Percentiles rank a stretch among this genome's conserved stretches.
Conservation (phyloP, 768 basidiomycete genomes). For the Termitomyces bulborhizus region DNA sequence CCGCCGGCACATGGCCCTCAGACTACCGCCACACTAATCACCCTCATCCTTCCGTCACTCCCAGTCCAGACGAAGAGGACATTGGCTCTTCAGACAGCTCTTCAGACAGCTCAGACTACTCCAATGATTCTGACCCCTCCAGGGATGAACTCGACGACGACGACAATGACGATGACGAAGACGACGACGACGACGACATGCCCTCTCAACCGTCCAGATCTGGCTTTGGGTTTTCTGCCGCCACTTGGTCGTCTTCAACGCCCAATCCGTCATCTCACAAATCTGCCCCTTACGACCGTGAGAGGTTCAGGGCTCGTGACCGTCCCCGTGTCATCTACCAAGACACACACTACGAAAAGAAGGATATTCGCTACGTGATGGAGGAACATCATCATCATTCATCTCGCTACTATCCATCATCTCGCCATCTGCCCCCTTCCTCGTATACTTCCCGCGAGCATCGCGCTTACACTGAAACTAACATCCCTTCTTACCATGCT, state of each 20-base stretch:
- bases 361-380: not conserved
- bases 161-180: not conserved
- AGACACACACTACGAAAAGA: not conserved
- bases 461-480: not conserved
- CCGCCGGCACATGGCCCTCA: not conserved
- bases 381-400: not conserved
- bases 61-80: slow-evolving; percentile 6
- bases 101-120: not conserved
- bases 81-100: slow-evolving; percentile 5
- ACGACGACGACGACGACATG: not conserved
- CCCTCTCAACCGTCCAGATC: not conserved
- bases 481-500: not conserved
- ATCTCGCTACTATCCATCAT: not conserved
- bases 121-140: not conserved
- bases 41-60: not conserved
- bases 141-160: not conserved
- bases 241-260: not conserved
- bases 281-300: not conserved
- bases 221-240: slow-evolving; percentile 8
- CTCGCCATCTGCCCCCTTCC: not conserved
- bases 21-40: not conserved
- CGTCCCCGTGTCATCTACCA: not conserved
- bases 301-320: not conserved
- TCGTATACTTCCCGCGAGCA: not conserved
- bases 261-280: too few relatives aligned